Base-by-base conservation (phyloP, 768 basidiomycete genomes). In the Pulveroboletus sp. region DNA sequence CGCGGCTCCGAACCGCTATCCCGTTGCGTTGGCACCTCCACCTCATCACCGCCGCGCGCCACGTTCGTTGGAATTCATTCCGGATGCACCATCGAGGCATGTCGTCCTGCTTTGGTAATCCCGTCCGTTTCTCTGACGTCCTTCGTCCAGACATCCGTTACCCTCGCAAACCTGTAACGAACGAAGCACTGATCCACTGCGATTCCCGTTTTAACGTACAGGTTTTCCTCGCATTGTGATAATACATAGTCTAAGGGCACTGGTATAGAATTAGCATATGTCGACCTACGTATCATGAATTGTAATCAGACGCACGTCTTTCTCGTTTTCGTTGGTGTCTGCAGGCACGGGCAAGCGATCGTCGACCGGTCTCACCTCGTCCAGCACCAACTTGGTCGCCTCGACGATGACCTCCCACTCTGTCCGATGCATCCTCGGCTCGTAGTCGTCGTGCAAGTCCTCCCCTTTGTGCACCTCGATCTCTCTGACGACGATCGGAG, bases 341-440 rank as follows among this genome's bases (percentile, higher is more conserved):
- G 23, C 20, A 8, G 20, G 19, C 24, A 5, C 23, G 34, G 8
- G 17, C 20, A 23, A 43, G 9, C 12, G 8, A 17, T 19, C 40
- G 6, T 13, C 36, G 31, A 58, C 41, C 6, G 66, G 71, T 34
- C 65, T 71, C 24, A 75, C 63, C 52, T 80, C 76, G 43, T 83
- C 79, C 37, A 96, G 69, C 12, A 88, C 80, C 52, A 77, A 81
- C 54, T 73, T 78, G 2, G 93, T 83, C 1, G 83, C 96, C 60
- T 92, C 76, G 7, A 99, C 95, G 45, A 99, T 93, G 48, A 93
- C 81, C 55, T 85, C 81, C 76, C 95, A 95, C 67, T 99, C 96
- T 6, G 83, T 77, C 49, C 64, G 64, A 63, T 98, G 96, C 61
- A 99, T 67, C 54, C 89, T 74, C 59, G 74, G 76, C 61, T 91